A percentile compares a stretch with the other conserved stretches of the same genome.
These are phyloP conservation scores for Irineochytrium annulatum DNA, from an alignment of 192 early-diverging fungal species.

Conservation along the genomic window DNA sequence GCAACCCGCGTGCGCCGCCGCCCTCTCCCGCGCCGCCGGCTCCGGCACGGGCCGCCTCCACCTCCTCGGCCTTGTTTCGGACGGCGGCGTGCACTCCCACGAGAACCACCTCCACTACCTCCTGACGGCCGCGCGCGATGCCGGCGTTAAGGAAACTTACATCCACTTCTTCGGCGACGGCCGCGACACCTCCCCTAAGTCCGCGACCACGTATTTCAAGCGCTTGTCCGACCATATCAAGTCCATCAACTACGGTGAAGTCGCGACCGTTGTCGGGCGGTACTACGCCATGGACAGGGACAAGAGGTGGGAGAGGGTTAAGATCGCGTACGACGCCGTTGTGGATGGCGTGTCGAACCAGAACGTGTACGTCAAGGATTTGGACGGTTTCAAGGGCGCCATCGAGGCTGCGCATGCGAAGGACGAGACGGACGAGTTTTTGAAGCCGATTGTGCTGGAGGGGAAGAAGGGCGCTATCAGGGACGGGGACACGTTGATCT, in stretches of 20 bases:
- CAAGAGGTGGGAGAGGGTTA: slow-evolving; percentile 99
- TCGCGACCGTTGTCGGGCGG: slow-evolving; percentile 92
- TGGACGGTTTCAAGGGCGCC: slow-evolving; percentile 42
- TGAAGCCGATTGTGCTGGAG: slow-evolving; percentile 94
- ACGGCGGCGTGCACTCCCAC: slow-evolving; percentile 98
- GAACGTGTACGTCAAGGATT: slow-evolving; percentile 1
- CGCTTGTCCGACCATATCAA: slow-evolving; percentile 52
- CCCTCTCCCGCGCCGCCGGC: slow-evolving; percentile 80
- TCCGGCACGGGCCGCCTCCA: slow-evolving; percentile 81
- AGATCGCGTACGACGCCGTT: slow-evolving; percentile 90
- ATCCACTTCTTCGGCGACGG: slow-evolving; percentile 99
- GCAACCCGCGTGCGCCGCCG: slow-evolving; percentile 68
- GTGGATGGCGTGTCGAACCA: slow-evolving; percentile 49
- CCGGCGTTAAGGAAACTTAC: slow-evolving; percentile 76
- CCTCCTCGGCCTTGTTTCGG: slow-evolving; percentile 90
- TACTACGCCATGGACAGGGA: slow-evolving; percentile 99
- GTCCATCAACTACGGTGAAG: slow-evolving; percentile 64
- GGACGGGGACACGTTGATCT: slow-evolving; percentile 89
- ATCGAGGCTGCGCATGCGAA: slow-evolving; percentile 82
- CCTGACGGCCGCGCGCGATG: slow-evolving; percentile 78
- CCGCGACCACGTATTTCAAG: slow-evolving; percentile 66
- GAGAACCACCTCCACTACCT: slow-evolving; percentile 85
- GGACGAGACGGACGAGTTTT: slow-evolving; percentile 98
- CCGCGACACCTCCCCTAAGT: slow-evolving; percentile 91
- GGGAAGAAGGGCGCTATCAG: slow-evolving; percentile 66